Conservation (phyloP, 176 grass and related monocot species). For the Chrysopogon serrulatus region DNA sequence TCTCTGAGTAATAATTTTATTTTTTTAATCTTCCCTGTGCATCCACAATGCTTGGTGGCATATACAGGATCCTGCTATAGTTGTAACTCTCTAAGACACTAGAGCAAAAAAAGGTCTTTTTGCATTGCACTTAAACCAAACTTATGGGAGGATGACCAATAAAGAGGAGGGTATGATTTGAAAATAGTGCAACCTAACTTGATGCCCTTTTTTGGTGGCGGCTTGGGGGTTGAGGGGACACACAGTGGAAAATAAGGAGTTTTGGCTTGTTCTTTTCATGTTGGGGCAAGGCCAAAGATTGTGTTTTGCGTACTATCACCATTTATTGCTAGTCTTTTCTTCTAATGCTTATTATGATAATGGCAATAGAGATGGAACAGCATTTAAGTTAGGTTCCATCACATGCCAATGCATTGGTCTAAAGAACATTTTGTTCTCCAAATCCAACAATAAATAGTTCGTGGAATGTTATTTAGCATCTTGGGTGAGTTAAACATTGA, state of each 20-base stretch:
- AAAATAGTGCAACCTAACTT: background rate
- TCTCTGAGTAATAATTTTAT: too few species aligned
- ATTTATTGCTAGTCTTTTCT: background rate
- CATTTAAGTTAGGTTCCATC: background rate
- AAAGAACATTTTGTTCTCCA: background rate
- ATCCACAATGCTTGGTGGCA: too few species aligned
- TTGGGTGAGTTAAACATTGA: conserved; percentile 18
- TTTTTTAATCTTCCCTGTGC: too few species aligned
- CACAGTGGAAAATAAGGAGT: background rate
- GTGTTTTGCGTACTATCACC: background rate
- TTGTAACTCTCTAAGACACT: too few species aligned
- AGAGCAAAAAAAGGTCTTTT: background rate
- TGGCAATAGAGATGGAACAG: background rate
- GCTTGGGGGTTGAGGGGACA: background rate
- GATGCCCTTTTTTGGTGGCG: background rate
- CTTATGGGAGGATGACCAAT: background rate
- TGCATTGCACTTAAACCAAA: background rate
- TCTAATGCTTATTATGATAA: background rate
- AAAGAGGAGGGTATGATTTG: background rate
- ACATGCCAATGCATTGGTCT: background rate
- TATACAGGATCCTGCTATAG: too few species aligned
- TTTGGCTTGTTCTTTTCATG: background rate
- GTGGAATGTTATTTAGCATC: background rate
- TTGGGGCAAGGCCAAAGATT: background rate
- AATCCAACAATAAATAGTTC: background rate